Conservation (phyloP, 257 asterid species). For the Ilex asprella region DNA sequence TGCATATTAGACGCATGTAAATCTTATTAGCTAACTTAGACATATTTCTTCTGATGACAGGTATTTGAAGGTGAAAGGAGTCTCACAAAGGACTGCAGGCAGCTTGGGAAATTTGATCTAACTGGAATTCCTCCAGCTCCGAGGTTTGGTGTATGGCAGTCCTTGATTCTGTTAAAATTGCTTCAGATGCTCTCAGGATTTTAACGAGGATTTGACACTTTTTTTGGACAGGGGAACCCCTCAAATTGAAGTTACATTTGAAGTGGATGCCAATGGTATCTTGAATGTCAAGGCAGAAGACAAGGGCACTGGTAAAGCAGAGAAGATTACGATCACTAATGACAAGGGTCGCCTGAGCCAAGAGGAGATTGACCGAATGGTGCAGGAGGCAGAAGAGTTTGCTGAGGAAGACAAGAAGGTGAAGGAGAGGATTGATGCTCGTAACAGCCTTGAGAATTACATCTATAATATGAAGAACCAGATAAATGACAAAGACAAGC, state of each 20-base stretch:
- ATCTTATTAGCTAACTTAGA: conserved; percentile 2
- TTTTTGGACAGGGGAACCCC: conserved; percentile 75
- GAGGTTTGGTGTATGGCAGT: conserved; percentile 35
- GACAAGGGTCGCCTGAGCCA: conserved; percentile 96
- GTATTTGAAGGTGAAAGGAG: conserved; percentile 97
- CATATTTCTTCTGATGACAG: conserved; percentile 19
- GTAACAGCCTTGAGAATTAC: conserved; percentile 79
- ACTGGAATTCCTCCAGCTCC: conserved; percentile 94
- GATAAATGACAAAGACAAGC: conserved; percentile 86
- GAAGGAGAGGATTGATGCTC: conserved; percentile 73
- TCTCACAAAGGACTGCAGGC: conserved; percentile 87
- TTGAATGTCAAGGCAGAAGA: conserved; percentile 93
- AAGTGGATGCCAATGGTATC: conserved; percentile 92
- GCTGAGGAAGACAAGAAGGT: conserved; percentile 97
- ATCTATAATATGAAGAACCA: conserved; percentile 96
- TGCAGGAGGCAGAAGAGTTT: conserved; percentile 87
- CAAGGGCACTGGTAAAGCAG: conserved; percentile 83
- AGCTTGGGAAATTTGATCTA: conserved; percentile 86
- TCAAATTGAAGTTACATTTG: conserved; percentile 90
- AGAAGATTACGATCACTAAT: conserved; percentile 90
- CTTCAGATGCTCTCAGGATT: background rate
- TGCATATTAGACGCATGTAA: no score
- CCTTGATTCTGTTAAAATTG: background rate
- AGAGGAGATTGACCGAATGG: conserved; percentile 95
- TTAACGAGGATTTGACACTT: conserved; percentile 3